Percentiles rank a stretch among this genome's conserved stretches.
phyloP scores from a whole-genome alignment of 495 filamentous ascomycete genomes.

The Penicillium chermesinum region DNA sequence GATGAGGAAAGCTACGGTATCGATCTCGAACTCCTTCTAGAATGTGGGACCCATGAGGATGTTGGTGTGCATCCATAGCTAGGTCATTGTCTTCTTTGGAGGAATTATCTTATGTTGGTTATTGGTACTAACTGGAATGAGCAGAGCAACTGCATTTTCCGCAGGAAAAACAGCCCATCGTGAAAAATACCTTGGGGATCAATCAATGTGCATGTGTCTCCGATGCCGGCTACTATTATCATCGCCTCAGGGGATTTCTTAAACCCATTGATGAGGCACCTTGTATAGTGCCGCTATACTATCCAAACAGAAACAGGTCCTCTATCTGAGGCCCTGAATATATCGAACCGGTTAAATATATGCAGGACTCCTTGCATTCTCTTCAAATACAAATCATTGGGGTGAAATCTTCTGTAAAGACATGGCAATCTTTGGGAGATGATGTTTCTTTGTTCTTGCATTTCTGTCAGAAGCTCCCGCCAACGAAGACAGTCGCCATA shows the following conservation, averaged over 20 bases:
- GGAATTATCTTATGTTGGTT: too few species aligned
- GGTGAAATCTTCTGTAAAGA: neutral
- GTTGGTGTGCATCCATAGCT: conserved; percentile 18
- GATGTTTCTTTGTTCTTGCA: neutral
- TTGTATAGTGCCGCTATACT: neutral
- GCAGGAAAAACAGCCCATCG: too few species aligned
- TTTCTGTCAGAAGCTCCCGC: neutral
- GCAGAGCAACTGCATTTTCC: too few species aligned
- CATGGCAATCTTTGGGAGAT: neutral
- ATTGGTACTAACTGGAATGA: too few species aligned
- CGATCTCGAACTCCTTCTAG: conserved; percentile 5
- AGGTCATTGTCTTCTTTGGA: neutral
- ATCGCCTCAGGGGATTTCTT: too few species aligned
- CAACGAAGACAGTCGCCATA: neutral
- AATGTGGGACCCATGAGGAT: conserved; percentile 1
- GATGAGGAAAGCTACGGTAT: neutral
- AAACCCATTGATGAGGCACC: too few species aligned
- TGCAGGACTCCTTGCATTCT: neutral
- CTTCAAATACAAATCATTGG: neutral
- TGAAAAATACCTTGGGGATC: too few species aligned
- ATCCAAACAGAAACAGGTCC: neutral
- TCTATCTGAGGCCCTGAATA: neutral
- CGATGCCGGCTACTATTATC: too few species aligned
- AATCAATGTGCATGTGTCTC: too few species aligned
- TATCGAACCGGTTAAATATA: neutral